Evolutionary conservation across 1,284 basidiomycete species (phyloP).

Genomic region (Irpex sp.): DNA sequence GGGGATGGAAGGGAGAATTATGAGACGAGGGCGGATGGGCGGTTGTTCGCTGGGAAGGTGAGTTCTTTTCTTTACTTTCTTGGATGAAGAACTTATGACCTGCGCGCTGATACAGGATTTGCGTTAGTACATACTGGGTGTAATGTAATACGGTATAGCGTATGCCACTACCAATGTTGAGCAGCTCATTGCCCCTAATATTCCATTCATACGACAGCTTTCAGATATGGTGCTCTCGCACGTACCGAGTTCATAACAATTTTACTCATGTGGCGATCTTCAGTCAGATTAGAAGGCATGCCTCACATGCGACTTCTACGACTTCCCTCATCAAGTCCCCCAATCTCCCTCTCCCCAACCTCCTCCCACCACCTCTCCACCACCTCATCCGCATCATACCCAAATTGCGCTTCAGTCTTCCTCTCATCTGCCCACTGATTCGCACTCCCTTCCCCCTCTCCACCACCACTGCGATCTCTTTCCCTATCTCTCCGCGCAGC

Average conservation of each 20-base stretch:
- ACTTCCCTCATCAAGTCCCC: background rate
- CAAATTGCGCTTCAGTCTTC: slow-evolving; percentile 41
- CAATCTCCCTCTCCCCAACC: slow-evolving; percentile 19
- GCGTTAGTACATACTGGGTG: background rate
- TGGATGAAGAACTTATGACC: background rate
- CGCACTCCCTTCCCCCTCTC: slow-evolving; percentile 30
- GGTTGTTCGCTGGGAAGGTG: slow-evolving; percentile 40
- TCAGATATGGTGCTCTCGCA: no score
- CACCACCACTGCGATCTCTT: background rate
- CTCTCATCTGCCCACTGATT: slow-evolving; percentile 50
- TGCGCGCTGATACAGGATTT: background rate
- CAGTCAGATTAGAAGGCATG: no score
- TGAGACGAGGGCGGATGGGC: slow-evolving; percentile 44
- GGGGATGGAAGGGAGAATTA: slow-evolving; percentile 37
- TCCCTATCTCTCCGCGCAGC: slow-evolving; percentile 31
- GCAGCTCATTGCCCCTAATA: no score
- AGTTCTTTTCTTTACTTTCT: slow-evolving; percentile 8
- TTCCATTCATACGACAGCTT: no score
- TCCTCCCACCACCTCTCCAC: slow-evolving; percentile 46
- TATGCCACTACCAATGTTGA: no score
- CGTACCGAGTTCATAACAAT: no score
- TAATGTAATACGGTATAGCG: no score
- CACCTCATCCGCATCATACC: slow-evolving; percentile 46
- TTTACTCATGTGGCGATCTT: no score
- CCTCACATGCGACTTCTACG: no score